A percentile compares a stretch with the other conserved stretches of the same genome.
phyloP scores from a whole-genome alignment of 2,329 filamentous ascomycete genomes.

The Neurospora sp. region DNA sequence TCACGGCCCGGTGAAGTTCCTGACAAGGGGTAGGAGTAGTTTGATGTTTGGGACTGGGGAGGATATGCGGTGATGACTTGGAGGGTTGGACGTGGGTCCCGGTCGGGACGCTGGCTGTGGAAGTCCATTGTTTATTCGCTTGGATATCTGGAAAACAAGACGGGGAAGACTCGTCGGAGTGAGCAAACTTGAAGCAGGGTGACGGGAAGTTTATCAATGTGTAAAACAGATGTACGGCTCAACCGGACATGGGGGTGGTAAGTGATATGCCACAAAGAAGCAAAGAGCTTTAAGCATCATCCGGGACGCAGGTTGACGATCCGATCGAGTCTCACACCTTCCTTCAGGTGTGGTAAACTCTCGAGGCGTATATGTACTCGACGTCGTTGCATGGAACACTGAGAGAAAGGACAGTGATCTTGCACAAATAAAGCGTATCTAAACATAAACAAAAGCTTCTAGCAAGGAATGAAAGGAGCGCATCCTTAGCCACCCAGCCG shows the following conservation, averaged over 20 bases:
- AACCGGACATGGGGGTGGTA: background rate
- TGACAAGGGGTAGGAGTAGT: slow-evolving; percentile 26
- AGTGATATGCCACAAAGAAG: background rate
- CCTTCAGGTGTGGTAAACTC: background rate
- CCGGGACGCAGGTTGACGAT: background rate
- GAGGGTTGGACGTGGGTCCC: background rate
- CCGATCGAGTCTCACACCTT: background rate
- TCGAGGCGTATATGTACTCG: background rate
- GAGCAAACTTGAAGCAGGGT: background rate
- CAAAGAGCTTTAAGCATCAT: background rate
- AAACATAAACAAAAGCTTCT: background rate
- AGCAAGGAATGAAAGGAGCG: background rate
- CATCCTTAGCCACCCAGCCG: background rate
- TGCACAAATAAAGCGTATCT: background rate
- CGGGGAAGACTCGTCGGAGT: background rate
- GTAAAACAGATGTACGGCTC: background rate
- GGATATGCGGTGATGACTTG: background rate
- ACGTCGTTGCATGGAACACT: background rate
- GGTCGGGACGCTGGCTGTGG: background rate
- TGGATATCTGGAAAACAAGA: background rate
- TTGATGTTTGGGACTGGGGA: slow-evolving; percentile 11
- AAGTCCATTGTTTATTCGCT: background rate
- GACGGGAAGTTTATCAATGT: background rate
- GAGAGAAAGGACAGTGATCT: background rate
- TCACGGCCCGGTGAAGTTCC: slow-evolving; percentile 24